Evolutionary conservation across 768 basidiomycete species (phyloP).

Genomic region (Lanmaoa pseudosensibilis): DNA sequence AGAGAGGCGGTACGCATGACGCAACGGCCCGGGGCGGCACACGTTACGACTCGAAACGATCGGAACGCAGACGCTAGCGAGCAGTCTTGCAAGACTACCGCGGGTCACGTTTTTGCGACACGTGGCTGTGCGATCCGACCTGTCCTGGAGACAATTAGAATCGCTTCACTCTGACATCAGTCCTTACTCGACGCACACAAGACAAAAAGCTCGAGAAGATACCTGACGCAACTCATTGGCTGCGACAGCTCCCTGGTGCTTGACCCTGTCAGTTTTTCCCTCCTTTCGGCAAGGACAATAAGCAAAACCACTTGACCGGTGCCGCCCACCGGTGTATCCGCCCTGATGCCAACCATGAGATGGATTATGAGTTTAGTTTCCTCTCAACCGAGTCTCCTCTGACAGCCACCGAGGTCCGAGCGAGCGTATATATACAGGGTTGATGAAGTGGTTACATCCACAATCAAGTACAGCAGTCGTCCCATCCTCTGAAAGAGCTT

Average conservation of each 20-base stretch:
- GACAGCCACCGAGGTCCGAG: background rate
- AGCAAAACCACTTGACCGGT: background rate
- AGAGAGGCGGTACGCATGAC: too few relatives aligned
- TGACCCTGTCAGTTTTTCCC: background rate
- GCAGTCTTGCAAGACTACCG: too few relatives aligned
- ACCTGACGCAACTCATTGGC: too few relatives aligned
- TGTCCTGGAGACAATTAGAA: constrained; percentile 24
- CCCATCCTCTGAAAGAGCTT: constrained; percentile 2
- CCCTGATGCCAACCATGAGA: background rate
- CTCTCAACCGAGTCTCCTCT: constrained; percentile 17
- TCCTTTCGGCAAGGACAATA: constrained; percentile 20
- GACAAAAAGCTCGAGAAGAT: constrained; percentile 17
- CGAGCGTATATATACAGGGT: constrained; percentile 16
- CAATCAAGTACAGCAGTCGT: constrained; percentile 4
- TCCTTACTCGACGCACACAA: background rate
- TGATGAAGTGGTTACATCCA: background rate
- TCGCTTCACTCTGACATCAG: background rate
- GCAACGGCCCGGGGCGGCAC: too few relatives aligned
- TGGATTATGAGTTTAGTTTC: constrained; percentile 5
- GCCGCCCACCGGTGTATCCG: constrained; percentile 8
- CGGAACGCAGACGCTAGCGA: too few relatives aligned
- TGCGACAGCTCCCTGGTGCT: background rate
- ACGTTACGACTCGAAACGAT: too few relatives aligned
- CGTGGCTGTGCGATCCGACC: constrained; percentile 22
- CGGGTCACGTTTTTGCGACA: background rate